A percentile compares a stretch with the other conserved stretches of the same genome.
phyloP scores from a whole-genome alignment of 2,329 filamentous ascomycete species.

The Colletotrichum scovillei region DNA sequence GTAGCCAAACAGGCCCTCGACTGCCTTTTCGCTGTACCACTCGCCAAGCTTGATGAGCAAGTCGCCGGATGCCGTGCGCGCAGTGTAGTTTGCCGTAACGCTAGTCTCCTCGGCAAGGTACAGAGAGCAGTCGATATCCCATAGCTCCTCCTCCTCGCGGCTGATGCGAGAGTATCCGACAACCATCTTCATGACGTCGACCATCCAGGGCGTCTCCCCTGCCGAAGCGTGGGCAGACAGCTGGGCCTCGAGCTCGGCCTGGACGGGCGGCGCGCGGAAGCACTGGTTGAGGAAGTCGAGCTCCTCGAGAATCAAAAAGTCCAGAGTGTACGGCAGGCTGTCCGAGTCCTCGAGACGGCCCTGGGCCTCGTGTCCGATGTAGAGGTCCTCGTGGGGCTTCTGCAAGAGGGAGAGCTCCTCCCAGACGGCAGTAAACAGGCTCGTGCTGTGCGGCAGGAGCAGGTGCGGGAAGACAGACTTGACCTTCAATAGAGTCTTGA shows the following conservation, averaged over 20 bases:
- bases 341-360: slow-evolving; percentile 91
- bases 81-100: slow-evolving; percentile 95
- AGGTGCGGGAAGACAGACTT: slow-evolving; percentile 83
- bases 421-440: slow-evolving; percentile 90
- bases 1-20: slow-evolving; percentile 83
- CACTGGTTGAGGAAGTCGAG: slow-evolving; percentile 95
- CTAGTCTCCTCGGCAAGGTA: slow-evolving; percentile 96
- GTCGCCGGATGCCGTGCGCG: slow-evolving; percentile 91
- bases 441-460: slow-evolving; percentile 83
- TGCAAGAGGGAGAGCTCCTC: slow-evolving; percentile 83
- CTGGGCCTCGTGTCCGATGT: slow-evolving; percentile 87
- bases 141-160: slow-evolving; percentile 91
- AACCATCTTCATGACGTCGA: slow-evolving; percentile 87
- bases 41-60: slow-evolving; percentile 92
- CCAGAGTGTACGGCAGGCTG: slow-evolving; percentile 91
- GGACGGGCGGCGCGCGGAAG: slow-evolving; percentile 87
- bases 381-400: slow-evolving; percentile 81
- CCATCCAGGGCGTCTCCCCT: slow-evolving; percentile 80
- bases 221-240: slow-evolving; percentile 70
- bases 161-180: slow-evolving; percentile 91
- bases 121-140: slow-evolving; percentile 96
- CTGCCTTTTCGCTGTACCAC: slow-evolving; percentile 81
- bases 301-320: slow-evolving; percentile 93
- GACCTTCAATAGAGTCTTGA: slow-evolving; percentile 94
- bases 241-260: slow-evolving; percentile 87